Base-by-base conservation (phyloP, 306 rosid species). In the Quercus dentata region DNA sequence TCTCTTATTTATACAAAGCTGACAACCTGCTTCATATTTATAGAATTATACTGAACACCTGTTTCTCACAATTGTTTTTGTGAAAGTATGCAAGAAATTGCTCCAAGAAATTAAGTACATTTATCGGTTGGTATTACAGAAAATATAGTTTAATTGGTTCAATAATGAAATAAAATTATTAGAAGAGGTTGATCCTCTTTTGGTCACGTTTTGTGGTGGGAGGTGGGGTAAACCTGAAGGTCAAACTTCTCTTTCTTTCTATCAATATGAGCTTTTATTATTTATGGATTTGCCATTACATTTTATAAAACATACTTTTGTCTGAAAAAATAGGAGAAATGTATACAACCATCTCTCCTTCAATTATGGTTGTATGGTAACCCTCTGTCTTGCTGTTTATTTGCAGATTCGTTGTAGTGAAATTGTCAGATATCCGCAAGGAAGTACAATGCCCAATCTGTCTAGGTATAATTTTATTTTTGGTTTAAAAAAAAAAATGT, bases 361-460 rank as follows among this genome's bases (percentile, higher is more conserved):
- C 65, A 67, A 73, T 70, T 30, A 23, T 51, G 78, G 23, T 30
- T 74, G 74, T 41, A 69, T 35, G 51, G 84, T 83, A 78, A 86
- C 33, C 31, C 4, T 70, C 74, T 67, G 12, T 56, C 4, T 75
- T 82, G 80, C 72, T 78, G 59, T 76, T 88, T 77, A 56, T 85
- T 65, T 83, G 74, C 91, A 94, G 98, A 58, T 87, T 57, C 71
- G 77, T 92, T 46, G 46, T 58, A 51, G 80, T 94, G 78, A 86
- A 84, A 46, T 77, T 92, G 86, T 77, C 94, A 81, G 93, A 87
- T n/a, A 74, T 92, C 21, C 90, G 93, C 69, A 89, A 83, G 80
- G 92, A 89, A 80, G 90, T 94, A 25, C 93, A 89, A 55, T 94
- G 98, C 59, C 97, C 97, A 15, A 92, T 92, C 89, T 94, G 98